These are phyloP conservation scores for Kazachstania psychrophila DNA, from an alignment of 805 yeast genomes.

Conservation along the genomic window DNA sequence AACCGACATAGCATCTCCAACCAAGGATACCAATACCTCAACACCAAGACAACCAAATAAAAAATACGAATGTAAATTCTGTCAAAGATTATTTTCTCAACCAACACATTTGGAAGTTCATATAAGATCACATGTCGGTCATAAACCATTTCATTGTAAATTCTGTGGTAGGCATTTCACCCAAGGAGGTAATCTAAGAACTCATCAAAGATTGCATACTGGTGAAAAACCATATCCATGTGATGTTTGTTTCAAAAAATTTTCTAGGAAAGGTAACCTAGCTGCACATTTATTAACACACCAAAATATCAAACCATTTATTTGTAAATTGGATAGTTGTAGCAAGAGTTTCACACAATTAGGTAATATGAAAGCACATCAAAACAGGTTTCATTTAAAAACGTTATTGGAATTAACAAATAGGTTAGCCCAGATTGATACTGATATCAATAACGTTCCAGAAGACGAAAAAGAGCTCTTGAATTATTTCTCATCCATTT, in stretches of 20 bases:
- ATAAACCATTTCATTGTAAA: slow-evolving; percentile 72
- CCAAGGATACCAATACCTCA: background rate
- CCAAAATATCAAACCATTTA: slow-evolving; percentile 65
- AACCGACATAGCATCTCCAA: too few species aligned
- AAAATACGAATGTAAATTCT: slow-evolving; percentile 63
- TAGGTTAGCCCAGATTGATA: slow-evolving; percentile 54
- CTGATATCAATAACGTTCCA: slow-evolving; percentile 41
- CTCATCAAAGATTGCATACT: slow-evolving; percentile 79
- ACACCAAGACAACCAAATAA: slow-evolving; percentile 24
- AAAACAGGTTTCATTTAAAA: slow-evolving; percentile 73
- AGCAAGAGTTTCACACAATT: slow-evolving; percentile 80
- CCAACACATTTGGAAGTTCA: slow-evolving; percentile 90
- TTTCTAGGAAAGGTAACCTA: slow-evolving; percentile 85
- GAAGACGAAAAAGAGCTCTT: slow-evolving; percentile 58
- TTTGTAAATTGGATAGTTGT: slow-evolving; percentile 74
- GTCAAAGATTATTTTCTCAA: slow-evolving; percentile 75
- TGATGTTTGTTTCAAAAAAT: slow-evolving; percentile 61
- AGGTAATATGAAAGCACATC: slow-evolving; percentile 91
- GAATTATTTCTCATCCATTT: slow-evolving; percentile 69
- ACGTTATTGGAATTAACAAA: slow-evolving; percentile 61
- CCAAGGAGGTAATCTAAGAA: slow-evolving; percentile 82
- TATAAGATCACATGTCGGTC: slow-evolving; percentile 77
- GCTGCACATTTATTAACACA: slow-evolving; percentile 84
- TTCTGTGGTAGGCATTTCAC: slow-evolving; percentile 77
- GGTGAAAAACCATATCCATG: slow-evolving; percentile 89